A percentile compares a stretch with the other conserved stretches of the same genome.
These are phyloP conservation scores for Euphrasia arctica DNA, from an alignment of 305 asterid genomes.

Conservation along the genomic window DNA sequence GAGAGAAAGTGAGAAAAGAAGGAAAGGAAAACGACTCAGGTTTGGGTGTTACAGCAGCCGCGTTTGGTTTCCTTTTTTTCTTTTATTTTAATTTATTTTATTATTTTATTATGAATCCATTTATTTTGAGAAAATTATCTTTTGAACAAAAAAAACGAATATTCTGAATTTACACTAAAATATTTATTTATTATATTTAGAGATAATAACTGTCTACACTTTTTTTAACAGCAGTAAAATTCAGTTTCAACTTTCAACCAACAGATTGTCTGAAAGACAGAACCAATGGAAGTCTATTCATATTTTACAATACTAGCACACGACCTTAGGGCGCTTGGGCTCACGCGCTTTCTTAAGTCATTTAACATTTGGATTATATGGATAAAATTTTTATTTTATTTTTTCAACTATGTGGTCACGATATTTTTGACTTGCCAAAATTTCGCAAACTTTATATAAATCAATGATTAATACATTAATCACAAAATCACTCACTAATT, in stretches of 20 bases:
- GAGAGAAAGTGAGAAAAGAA: conserved; percentile 26
- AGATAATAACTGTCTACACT: conserved; percentile 6
- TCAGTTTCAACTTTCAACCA: conserved; percentile 33
- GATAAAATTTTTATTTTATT: too few species aligned
- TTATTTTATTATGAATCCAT: neutral
- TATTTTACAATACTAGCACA: neutral
- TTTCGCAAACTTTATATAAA: too few species aligned
- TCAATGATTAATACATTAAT: too few species aligned
- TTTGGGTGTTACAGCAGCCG: conserved; percentile 53
- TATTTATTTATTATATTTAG: too few species aligned
- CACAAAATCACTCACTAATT: too few species aligned
- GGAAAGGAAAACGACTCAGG: conserved; percentile 37
- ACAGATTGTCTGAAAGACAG: conserved; percentile 19
- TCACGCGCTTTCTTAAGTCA: conserved; percentile 9
- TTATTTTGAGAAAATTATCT: conserved; percentile 16
- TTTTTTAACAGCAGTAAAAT: conserved; percentile 31
- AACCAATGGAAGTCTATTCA: neutral
- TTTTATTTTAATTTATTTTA: conserved; percentile 3
- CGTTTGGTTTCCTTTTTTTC: conserved; percentile 32
- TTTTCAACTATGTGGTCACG: too few species aligned
- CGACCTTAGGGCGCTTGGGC: conserved; percentile 21
- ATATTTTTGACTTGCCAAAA: too few species aligned
- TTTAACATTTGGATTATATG: too few species aligned
- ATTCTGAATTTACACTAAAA: conserved; percentile 27
- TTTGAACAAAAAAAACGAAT: conserved; percentile 30